Percentiles rank a stretch among this genome's conserved stretches.
These are phyloP conservation scores for Fistulinella prunicolor DNA, from an alignment of 768 basidiomycete species.

Conservation along the genomic window DNA sequence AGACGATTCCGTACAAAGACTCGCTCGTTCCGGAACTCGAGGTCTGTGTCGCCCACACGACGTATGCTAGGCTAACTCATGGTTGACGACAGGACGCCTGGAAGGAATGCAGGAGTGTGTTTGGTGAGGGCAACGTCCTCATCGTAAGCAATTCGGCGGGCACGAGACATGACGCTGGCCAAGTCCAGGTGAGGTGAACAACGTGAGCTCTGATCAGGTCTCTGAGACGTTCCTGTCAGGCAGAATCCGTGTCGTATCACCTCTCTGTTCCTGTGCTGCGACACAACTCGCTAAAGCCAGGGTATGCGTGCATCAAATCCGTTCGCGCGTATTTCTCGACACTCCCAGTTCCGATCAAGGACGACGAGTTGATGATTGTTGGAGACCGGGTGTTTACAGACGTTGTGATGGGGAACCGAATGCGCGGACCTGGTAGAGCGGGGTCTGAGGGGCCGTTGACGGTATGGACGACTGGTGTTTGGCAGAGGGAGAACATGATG, in stretches of 20 bases:
- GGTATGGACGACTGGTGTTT: slow-evolving; percentile 69
- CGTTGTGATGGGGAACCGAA: slow-evolving; percentile 78
- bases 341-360: slow-evolving; percentile 49
- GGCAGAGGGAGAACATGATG: slow-evolving; percentile 59
- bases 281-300: slow-evolving; percentile 77
- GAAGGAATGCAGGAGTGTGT: slow-evolving; percentile 65
- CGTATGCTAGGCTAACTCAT: too few species aligned
- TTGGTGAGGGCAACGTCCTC: slow-evolving; percentile 77
- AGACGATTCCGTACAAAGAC: slow-evolving; percentile 85
- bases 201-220: neutral
- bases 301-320: slow-evolving; percentile 67
- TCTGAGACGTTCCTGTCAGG: slow-evolving; percentile 47
- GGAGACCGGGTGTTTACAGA: slow-evolving; percentile 96
- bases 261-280: slow-evolving; percentile 80
- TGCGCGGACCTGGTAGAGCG: too few species aligned
- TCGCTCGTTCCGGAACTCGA: slow-evolving; percentile 70
- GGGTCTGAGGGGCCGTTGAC: slow-evolving; percentile 65
- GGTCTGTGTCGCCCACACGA: slow-evolving; percentile 43
- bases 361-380: slow-evolving; percentile 72
- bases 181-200: slow-evolving; percentile 63
- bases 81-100: slow-evolving; percentile 59
- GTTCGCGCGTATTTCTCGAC: slow-evolving; percentile 75
- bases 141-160: slow-evolving; percentile 96
- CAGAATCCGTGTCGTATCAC: slow-evolving; percentile 78
- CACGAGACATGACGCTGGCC: slow-evolving; percentile 69